These are phyloP conservation scores for Cystobasidium onofrii DNA, from an alignment of 768 basidiomycete species.

Conservation along the genomic window DNA sequence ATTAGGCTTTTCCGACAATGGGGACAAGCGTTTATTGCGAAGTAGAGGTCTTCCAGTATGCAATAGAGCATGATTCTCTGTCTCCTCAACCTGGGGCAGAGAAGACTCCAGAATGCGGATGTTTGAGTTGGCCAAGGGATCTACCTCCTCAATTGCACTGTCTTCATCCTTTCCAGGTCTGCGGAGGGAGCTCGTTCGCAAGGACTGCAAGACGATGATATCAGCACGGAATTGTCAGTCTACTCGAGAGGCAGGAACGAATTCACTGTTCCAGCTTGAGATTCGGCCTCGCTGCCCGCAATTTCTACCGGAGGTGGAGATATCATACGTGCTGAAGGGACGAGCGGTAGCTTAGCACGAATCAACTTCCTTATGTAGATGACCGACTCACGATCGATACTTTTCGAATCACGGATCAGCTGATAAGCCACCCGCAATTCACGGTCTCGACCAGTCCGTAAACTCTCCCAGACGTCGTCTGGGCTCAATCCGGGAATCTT, in stretches of 20 bases:
- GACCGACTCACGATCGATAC: background rate
- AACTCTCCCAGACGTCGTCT: constrained; percentile 78
- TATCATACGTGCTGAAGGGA: constrained; percentile 7
- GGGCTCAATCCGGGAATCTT: constrained; percentile 66
- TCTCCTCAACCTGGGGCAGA: constrained; percentile 20
- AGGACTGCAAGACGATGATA: background rate
- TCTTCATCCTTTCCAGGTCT: constrained; percentile 30
- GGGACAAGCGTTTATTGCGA: background rate
- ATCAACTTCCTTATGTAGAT: background rate
- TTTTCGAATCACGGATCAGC: constrained; percentile 65
- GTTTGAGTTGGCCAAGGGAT: constrained; percentile 49
- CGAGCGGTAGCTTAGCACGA: too few species aligned
- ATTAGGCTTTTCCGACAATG: background rate
- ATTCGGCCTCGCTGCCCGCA: background rate
- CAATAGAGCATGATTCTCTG: background rate
- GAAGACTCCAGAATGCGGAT: constrained; percentile 44
- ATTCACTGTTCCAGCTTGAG: background rate
- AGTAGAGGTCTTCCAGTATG: constrained; percentile 18
- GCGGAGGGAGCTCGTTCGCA: constrained; percentile 19
- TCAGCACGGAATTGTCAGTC: background rate
- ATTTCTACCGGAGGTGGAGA: background rate
- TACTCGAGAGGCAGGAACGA: too few species aligned
- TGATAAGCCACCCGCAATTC: constrained; percentile 94
- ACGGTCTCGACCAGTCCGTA: constrained; percentile 74
- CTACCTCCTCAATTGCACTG: constrained; percentile 52